These are phyloP conservation scores for Suillus fuscotomentosus DNA, from an alignment of 768 basidiomycete genomes.

Conservation along the genomic window DNA sequence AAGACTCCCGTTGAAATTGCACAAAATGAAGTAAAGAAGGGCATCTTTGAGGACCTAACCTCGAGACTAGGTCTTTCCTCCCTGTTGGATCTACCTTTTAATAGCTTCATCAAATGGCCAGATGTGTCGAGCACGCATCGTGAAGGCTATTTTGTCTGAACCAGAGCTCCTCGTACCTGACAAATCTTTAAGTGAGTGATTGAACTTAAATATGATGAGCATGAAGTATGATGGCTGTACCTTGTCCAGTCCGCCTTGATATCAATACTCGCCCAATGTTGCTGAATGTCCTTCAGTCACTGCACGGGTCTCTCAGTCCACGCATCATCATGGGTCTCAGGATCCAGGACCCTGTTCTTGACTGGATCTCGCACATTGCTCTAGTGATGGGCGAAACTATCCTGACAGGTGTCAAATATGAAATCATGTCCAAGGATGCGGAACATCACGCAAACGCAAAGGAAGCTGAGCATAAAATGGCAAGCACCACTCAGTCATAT, in stretches of 20 bases:
- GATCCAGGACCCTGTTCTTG: conserved; percentile 68
- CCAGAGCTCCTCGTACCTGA: conserved; percentile 85
- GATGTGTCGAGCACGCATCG: conserved; percentile 81
- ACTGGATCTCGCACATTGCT: conserved; percentile 71
- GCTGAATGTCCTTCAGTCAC: conserved; percentile 48
- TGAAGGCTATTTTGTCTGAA: conserved; percentile 66
- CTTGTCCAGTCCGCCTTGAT: conserved; percentile 73
- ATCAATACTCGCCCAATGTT: conserved; percentile 54
- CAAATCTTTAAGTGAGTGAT: conserved; percentile 77
- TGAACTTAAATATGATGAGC: neutral
- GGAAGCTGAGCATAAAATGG: neutral
- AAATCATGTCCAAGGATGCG: conserved; percentile 36
- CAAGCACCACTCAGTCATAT: neutral
- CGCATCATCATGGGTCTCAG: conserved; percentile 67
- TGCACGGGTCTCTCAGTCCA: conserved; percentile 47
- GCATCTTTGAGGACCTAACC: conserved; percentile 52
- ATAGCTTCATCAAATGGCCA: conserved; percentile 91
- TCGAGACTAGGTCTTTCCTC: conserved; percentile 53
- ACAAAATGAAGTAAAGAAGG: conserved; percentile 25
- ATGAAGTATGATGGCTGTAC: neutral
- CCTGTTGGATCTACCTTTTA: conserved; percentile 77
- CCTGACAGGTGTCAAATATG: conserved; percentile 47
- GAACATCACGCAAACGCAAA: conserved; percentile 6
- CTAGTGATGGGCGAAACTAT: conserved; percentile 49
- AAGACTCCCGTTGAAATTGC: conserved; percentile 24